These are phyloP conservation scores for Collybia mongolica DNA, from an alignment of 768 basidiomycete genomes.

Conservation along the genomic window DNA sequence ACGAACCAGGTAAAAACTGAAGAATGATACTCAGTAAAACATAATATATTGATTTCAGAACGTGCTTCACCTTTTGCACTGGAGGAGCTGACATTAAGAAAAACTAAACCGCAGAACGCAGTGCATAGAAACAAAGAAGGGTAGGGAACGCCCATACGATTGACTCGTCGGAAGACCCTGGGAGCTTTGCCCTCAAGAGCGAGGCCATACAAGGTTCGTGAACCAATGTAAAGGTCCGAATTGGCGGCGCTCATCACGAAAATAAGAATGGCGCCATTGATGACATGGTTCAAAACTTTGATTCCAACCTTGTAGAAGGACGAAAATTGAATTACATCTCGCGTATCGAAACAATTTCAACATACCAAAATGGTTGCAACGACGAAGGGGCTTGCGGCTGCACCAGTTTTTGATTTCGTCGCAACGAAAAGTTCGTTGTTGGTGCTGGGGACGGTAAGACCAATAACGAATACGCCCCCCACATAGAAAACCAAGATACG, in stretches of 20 bases:
- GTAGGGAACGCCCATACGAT: constrained; percentile 46
- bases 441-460: constrained; percentile 66
- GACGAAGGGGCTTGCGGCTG: constrained; percentile 66
- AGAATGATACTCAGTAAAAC: constrained; percentile 26
- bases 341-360: not conserved
- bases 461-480: constrained; percentile 69
- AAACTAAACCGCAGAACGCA: constrained; percentile 54
- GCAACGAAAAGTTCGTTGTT: constrained; percentile 45
- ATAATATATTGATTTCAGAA: not conserved
- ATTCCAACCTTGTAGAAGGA: constrained; percentile 47
- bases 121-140: constrained; percentile 55
- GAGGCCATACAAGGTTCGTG: constrained; percentile 46
- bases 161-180: constrained; percentile 40
- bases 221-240: constrained; percentile 58
- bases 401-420: constrained; percentile 44
- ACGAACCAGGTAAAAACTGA: constrained; percentile 51
- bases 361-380: constrained; percentile 42
- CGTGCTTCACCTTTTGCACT: constrained; percentile 43
- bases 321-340: not conserved
- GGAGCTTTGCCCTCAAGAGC: constrained; percentile 51
- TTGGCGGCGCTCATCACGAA: constrained; percentile 67
- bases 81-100: constrained; percentile 51
- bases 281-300: constrained; percentile 57
- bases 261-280: constrained; percentile 62
- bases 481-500: constrained; percentile 63